phyloP scores from a whole-genome alignment of 352 stramenopile species.

The Phytophthora colocasiae region DNA sequence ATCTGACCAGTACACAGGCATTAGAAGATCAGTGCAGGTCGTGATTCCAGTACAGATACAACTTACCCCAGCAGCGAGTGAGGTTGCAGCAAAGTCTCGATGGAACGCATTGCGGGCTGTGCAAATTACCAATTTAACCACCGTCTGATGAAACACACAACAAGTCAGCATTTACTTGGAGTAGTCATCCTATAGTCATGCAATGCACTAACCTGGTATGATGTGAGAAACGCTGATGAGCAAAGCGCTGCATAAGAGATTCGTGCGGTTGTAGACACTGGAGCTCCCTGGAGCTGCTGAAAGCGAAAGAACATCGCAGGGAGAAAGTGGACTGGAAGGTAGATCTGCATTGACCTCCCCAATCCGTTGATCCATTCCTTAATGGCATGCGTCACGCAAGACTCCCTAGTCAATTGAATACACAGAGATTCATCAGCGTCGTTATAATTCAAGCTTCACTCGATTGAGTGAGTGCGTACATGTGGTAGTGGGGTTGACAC shows the following conservation, averaged over 20 bases:
- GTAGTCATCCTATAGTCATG: not conserved
- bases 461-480: slow-evolving; percentile 45
- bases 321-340: slow-evolving; percentile 82
- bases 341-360: slow-evolving; percentile 78
- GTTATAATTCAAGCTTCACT: not conserved
- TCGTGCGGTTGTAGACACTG: slow-evolving; percentile 49
- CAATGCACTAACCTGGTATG: slow-evolving; percentile 66
- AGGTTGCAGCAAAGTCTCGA: slow-evolving; percentile 55
- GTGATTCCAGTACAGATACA: not conserved
- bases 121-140: slow-evolving; percentile 81
- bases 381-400: slow-evolving; percentile 77
- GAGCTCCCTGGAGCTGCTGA: slow-evolving; percentile 56
- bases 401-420: slow-evolving; percentile 56
- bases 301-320: slow-evolving; percentile 82
- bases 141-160: slow-evolving; percentile 43
- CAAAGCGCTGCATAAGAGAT: slow-evolving; percentile 77
- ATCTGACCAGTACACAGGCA: slow-evolving; percentile 40
- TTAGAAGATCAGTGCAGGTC: slow-evolving; percentile 2
- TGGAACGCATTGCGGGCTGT: slow-evolving; percentile 77
- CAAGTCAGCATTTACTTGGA: not conserved
- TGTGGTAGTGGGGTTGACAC: slow-evolving; percentile 89
- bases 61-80: slow-evolving; percentile 65
- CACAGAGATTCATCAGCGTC: not conserved
- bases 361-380: slow-evolving; percentile 82
- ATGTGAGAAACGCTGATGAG: slow-evolving; percentile 85